Conservation (phyloP, 768 basidiomycete genomes). For the Amanita muscaria region DNA sequence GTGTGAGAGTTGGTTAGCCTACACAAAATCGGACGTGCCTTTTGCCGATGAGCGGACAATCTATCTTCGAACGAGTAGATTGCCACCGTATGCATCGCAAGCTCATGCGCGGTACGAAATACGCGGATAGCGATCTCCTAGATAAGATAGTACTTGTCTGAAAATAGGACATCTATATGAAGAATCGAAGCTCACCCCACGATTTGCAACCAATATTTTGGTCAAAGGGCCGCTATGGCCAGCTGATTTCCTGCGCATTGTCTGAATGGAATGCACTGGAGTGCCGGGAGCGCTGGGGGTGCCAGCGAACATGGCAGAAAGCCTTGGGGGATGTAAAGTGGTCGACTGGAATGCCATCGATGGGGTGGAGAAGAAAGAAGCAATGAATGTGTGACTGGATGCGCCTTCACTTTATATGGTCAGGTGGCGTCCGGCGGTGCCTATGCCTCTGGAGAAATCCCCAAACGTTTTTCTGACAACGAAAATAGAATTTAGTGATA, state of each 20-base stretch:
- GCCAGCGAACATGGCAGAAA: slow-evolving; percentile 61
- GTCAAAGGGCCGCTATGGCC: slow-evolving; percentile 87
- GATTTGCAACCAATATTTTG: slow-evolving; percentile 88
- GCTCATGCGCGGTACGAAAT: slow-evolving; percentile 95
- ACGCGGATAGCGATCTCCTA: slow-evolving; percentile 99
- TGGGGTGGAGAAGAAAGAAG: slow-evolving; percentile 11
- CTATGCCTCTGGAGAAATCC: no score
- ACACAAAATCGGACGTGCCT: slow-evolving; percentile 40
- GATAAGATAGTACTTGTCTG: slow-evolving; percentile 10
- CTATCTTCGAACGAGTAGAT: slow-evolving; percentile 98
- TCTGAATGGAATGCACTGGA: slow-evolving; percentile 84
- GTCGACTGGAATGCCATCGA: slow-evolving; percentile 34
- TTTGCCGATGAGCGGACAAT: slow-evolving; percentile 94
- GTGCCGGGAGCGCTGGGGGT: slow-evolving; percentile 77
- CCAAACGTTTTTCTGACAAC: no score
- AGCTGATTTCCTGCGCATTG: slow-evolving; percentile 84
- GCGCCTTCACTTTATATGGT: neutral
- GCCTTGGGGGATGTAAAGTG: slow-evolving; percentile 60
- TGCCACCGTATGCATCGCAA: slow-evolving; percentile 98
- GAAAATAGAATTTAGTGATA: no score
- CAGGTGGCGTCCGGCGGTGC: slow-evolving; percentile 11
- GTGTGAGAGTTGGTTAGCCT: slow-evolving; percentile 22
- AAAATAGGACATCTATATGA: slow-evolving; percentile 4
- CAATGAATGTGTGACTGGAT: neutral
- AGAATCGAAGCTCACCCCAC: slow-evolving; percentile 52